Conservation (phyloP, 2,329 filamentous ascomycete species). For the Fusarium bactridioides region DNA sequence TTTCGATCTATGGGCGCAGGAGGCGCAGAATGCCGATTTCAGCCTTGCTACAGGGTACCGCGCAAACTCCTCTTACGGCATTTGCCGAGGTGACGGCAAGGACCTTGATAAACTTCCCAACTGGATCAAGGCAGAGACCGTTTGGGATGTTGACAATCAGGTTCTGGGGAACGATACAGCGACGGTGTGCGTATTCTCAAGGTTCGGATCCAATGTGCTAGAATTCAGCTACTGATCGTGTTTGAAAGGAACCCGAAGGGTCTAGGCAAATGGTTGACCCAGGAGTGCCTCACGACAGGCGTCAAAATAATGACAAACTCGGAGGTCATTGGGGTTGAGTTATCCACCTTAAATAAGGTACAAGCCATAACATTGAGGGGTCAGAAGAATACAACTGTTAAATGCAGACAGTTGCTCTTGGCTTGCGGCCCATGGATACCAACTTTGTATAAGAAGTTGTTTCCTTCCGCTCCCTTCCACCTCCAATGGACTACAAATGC, state of each 20-base stretch:
- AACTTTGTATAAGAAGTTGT: rapidly evolving
- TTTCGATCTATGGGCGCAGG: neutral
- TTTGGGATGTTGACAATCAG: neutral
- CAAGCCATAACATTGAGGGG: neutral
- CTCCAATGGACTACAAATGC: neutral
- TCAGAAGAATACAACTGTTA: rapidly evolving
- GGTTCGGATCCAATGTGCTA: rapidly evolving
- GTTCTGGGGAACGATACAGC: neutral
- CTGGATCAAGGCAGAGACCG: neutral
- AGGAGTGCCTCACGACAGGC: neutral
- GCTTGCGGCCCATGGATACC: neutral
- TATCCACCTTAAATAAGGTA: neutral
- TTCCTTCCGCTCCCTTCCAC: neutral
- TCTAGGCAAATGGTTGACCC: neutral
- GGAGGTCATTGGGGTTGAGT: rapidly evolving
- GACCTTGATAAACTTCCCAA: neutral
- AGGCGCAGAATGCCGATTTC: neutral
- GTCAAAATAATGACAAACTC: neutral
- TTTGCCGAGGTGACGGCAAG: neutral
- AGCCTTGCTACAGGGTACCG: neutral
- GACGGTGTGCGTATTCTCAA: neutral
- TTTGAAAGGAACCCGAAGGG: neutral
- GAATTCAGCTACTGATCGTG: rapidly evolving
- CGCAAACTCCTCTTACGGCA: neutral
- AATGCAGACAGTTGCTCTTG: neutral